phyloP scores from a whole-genome alignment of 1,284 basidiomycete genomes.

The Microbotryum lychnidis-dioicae region DNA sequence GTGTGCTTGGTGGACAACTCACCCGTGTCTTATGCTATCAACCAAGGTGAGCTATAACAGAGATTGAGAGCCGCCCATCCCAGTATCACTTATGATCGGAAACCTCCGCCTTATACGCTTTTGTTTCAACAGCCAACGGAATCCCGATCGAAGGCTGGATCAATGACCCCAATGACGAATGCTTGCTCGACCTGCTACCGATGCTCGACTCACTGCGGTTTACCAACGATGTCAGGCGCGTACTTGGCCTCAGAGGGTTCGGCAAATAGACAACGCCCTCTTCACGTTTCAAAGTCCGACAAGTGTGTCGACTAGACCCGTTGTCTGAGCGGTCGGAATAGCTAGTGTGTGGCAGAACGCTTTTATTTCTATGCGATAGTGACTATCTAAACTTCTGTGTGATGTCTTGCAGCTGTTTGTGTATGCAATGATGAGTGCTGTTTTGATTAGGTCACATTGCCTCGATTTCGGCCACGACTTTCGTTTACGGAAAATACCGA shows the following conservation, averaged over 20 bases:
- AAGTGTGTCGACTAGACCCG: too few species aligned
- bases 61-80: background rate
- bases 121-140: slow-evolving; percentile 63
- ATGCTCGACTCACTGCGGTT: slow-evolving; percentile 92
- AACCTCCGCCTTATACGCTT: background rate
- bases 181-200: slow-evolving; percentile 86
- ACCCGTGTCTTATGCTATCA: slow-evolving; percentile 82
- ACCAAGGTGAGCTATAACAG: slow-evolving; percentile 61
- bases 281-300: too few species aligned
- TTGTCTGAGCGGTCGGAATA: too few species aligned
- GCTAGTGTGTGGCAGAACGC: too few species aligned
- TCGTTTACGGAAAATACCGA: too few species aligned
- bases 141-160: slow-evolving; percentile 99
- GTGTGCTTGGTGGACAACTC: slow-evolving; percentile 96
- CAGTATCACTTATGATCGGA: background rate
- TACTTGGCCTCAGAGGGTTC: slow-evolving; percentile 63
- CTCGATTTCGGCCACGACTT: too few species aligned
- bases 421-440: too few species aligned
- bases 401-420: too few species aligned
- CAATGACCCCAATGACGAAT: slow-evolving; percentile 92
- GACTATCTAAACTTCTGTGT: too few species aligned
- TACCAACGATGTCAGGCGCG: slow-evolving; percentile 85
- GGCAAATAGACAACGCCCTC: background rate
- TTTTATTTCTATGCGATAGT: too few species aligned
- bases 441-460: too few species aligned